A percentile compares a stretch with the other conserved stretches of the same genome.
Evolutionary conservation across 2,329 filamentous ascomycete species (phyloP).

Genomic region (Cladosporium sp.): DNA sequence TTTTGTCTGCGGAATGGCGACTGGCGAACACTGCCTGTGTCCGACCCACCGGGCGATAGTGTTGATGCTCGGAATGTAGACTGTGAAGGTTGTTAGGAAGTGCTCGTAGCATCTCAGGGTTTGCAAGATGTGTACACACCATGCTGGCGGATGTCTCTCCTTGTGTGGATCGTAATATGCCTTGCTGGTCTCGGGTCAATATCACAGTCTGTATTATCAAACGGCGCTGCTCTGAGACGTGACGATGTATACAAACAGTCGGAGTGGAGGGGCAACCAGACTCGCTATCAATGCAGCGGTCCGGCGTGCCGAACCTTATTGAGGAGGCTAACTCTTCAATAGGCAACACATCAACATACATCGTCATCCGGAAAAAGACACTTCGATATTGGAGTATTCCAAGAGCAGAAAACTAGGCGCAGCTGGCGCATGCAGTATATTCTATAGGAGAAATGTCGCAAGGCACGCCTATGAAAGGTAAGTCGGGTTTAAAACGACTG

Average conservation of each 20-base stretch:
- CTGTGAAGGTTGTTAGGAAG: conserved; percentile 3
- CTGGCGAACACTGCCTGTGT: conserved; percentile 18
- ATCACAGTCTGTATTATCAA: not conserved
- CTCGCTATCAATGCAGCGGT: not conserved
- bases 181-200: not conserved
- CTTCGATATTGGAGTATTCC: not conserved
- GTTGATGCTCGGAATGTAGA: conserved; percentile 11
- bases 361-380: not conserved
- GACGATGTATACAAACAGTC: not conserved
- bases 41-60: not conserved
- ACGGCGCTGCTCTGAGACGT: not conserved
- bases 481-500: not conserved
- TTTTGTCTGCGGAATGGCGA: conserved; percentile 33
- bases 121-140: not conserved
- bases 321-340: conserved; percentile 9
- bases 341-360: conserved; percentile 14
- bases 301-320: not conserved
- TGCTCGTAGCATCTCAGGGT: not conserved
- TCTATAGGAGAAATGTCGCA: conserved; percentile 24
- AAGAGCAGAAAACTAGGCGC: not conserved
- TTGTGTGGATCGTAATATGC: conserved; percentile 4
- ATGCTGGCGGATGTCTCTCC: conserved; percentile 5
- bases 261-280: not conserved
- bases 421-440: conserved; percentile 11
- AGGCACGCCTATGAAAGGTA: conserved; percentile 23